A percentile compares a stretch with the other conserved stretches of the same genome.
These are phyloP conservation scores for Verticillium zaregamsianum DNA, from an alignment of 2,329 filamentous ascomycete species.

Conservation along the genomic window DNA sequence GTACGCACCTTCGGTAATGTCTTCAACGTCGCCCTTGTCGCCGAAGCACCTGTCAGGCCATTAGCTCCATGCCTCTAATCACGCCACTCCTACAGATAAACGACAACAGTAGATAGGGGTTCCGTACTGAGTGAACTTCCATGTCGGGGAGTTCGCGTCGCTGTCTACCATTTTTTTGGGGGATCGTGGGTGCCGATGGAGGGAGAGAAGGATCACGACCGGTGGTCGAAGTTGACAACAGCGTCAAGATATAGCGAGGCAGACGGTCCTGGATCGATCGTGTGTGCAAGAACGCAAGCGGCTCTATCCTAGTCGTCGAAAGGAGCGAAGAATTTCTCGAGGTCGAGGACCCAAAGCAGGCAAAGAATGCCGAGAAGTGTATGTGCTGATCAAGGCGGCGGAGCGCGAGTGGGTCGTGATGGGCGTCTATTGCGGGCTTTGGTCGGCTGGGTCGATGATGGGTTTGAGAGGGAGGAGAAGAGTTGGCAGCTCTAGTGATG, in stretches of 20 bases:
- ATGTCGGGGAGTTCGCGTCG: conserved; percentile 90
- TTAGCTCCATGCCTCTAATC: background rate
- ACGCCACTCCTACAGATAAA: conserved; percentile 2
- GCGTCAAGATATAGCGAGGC: background rate
- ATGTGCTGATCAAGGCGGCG: background rate
- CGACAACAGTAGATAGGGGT: conserved; percentile 1
- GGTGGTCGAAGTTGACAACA: background rate
- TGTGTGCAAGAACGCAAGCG: background rate
- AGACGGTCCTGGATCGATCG: background rate
- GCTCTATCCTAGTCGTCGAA: background rate
- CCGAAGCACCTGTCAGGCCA: conserved; percentile 79
- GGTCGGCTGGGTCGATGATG: background rate
- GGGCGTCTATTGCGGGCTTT: background rate
- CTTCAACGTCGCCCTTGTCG: conserved; percentile 98
- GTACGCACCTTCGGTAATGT: conserved; percentile 83
- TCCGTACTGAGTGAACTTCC: conserved; percentile 97
- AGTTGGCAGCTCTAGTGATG: background rate
- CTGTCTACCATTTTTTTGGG: conserved; percentile 84
- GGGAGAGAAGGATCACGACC: background rate
- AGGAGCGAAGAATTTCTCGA: background rate
- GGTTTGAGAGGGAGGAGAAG: background rate
- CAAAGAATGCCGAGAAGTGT: background rate
- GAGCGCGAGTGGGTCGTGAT: background rate
- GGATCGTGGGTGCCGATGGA: background rate
- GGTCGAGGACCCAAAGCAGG: background rate